Evolutionary conservation across 192 early-diverging fungal species (phyloP).

Genomic region (Backusella westeae): DNA sequence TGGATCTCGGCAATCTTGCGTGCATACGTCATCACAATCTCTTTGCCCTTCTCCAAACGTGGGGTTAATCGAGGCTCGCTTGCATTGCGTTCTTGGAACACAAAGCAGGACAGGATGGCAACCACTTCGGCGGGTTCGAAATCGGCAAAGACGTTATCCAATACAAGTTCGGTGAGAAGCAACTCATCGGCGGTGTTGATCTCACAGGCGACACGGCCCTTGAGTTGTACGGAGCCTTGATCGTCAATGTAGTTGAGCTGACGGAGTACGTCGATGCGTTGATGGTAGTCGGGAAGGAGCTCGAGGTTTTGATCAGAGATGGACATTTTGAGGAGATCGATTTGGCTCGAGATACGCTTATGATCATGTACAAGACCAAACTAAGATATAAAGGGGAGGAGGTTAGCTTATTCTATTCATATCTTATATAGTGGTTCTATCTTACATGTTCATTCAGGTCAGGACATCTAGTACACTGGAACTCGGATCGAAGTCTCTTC

Average conservation of each 20-base stretch:
- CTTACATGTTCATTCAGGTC: constrained; percentile 76
- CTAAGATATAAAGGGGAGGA: constrained; percentile 25
- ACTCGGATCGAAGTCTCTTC: constrained; percentile 41
- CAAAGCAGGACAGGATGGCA: constrained; percentile 89
- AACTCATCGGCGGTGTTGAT: constrained; percentile 97
- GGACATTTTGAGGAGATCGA: constrained; percentile 71
- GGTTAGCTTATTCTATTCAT: neutral
- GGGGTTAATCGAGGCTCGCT: constrained; percentile 66
- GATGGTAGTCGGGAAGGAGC: constrained; percentile 89
- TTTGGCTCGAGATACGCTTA: constrained; percentile 60
- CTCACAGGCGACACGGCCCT: constrained; percentile 95
- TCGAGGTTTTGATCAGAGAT: constrained; percentile 93
- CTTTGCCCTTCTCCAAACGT: constrained; percentile 58
- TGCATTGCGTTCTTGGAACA: constrained; percentile 89
- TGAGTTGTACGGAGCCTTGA: constrained; percentile 85
- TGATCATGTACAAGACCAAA: constrained; percentile 53
- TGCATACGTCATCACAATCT: constrained; percentile 69
- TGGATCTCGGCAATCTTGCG: constrained; percentile 72
- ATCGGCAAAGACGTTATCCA: constrained; percentile 89
- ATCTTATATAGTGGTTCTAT: neutral
- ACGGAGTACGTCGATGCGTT: constrained; percentile 84
- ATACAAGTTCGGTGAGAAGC: constrained; percentile 89
- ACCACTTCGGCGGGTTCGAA: constrained; percentile 93
- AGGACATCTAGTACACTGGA: constrained; percentile 74
- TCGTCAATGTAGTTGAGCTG: constrained; percentile 80